A percentile compares a stretch with the other conserved stretches of the same genome.
phyloP scores from a whole-genome alignment of 2,329 filamentous ascomycete genomes.

The Torrubiella hemipterigena region DNA sequence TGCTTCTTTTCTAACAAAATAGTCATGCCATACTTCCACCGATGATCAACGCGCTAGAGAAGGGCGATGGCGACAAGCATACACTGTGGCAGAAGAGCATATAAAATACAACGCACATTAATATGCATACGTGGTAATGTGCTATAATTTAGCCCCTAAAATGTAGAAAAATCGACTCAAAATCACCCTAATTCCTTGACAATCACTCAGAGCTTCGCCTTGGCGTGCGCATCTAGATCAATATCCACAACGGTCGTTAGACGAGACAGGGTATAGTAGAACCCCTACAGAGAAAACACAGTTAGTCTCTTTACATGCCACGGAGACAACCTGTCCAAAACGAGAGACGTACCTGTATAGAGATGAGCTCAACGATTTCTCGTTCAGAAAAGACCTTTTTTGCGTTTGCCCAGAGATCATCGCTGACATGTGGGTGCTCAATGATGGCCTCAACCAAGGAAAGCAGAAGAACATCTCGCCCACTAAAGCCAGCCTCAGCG shows the following conservation, averaged over 20 bases:
- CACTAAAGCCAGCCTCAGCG: neutral
- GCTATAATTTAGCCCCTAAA: no score
- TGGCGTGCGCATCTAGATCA: neutral
- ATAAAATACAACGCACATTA: no score
- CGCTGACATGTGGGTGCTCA: neutral
- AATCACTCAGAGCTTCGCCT: neutral
- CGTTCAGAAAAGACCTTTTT: neutral
- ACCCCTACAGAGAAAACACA: neutral
- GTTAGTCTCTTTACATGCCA: neutral
- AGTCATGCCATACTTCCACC: no score
- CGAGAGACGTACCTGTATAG: constrained; percentile 1
- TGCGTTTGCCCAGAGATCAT: neutral
- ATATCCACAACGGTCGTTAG: neutral
- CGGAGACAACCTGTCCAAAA: no score
- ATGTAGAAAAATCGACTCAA: no score
- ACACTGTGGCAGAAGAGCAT: no score
- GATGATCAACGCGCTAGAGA: no score
- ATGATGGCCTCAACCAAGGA: neutral
- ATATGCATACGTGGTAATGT: no score
- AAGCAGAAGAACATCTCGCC: neutral
- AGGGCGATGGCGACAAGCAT: no score
- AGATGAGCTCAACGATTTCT: neutral
- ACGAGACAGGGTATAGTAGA: neutral
- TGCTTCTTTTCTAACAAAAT: no score
- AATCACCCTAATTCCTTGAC: no score